Evolutionary conservation across 768 basidiomycete genomes (phyloP).

Genomic region (Tulasnella sp.): DNA sequence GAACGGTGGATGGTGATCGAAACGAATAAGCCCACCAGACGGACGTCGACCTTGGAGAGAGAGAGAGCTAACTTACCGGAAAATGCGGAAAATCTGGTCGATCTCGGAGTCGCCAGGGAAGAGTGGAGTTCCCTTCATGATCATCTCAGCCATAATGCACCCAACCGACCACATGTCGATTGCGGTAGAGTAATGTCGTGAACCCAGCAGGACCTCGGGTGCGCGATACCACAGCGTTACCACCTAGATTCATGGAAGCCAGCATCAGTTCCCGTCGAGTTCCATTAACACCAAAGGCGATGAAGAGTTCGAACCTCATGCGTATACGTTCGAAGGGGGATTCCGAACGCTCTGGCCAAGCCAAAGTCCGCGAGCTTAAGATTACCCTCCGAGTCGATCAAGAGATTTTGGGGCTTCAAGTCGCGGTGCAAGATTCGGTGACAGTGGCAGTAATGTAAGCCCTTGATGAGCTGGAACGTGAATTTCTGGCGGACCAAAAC

Average conservation of each 20-base stretch:
- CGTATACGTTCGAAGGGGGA: conserved; percentile 98
- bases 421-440: conserved; percentile 97
- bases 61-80: conserved; percentile 63
- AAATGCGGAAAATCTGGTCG: conserved; percentile 99
- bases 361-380: conserved; percentile 98
- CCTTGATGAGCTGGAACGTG: conserved; percentile 88
- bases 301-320: conserved; percentile 68
- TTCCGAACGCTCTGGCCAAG: conserved; percentile 94
- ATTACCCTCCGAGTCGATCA: conserved; percentile 87
- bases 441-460: conserved; percentile 91
- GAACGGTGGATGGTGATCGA: neutral
- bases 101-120: conserved; percentile 99
- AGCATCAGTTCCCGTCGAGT: neutral
- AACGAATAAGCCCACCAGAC: conserved; percentile 11
- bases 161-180: conserved; percentile 99
- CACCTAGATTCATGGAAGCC: conserved; percentile 59
- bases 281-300: neutral
- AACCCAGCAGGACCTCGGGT: conserved; percentile 94
- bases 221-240: conserved; percentile 99
- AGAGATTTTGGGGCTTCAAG: conserved; percentile 92
- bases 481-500: conserved; percentile 72
- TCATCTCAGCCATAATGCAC: conserved; percentile 99
- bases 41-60: too few species aligned
- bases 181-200: conserved; percentile 94
- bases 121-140: conserved; percentile 81